Evolutionary conservation across 495 filamentous ascomycete genomes (phyloP).

Genomic region (Trichoderma parareesei): DNA sequence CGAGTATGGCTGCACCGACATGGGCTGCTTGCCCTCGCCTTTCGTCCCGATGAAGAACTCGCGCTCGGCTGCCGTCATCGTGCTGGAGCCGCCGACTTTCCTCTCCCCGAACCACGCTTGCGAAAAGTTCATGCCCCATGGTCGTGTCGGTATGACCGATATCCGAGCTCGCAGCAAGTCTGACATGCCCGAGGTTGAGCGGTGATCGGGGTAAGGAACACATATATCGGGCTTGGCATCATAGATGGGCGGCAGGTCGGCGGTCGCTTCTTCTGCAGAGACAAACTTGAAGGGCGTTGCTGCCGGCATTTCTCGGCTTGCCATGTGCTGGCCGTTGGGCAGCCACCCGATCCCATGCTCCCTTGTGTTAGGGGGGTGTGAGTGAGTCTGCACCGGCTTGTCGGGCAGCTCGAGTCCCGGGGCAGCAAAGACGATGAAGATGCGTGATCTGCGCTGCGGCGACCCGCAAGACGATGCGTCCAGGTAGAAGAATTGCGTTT

Average conservation of each 20-base stretch:
- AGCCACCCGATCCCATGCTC: constrained; percentile 44
- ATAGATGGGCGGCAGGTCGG: constrained; percentile 51
- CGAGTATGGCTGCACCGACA: constrained; percentile 13
- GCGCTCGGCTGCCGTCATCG: constrained; percentile 31
- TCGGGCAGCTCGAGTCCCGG: constrained; percentile 47
- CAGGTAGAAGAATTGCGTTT: constrained; percentile 51
- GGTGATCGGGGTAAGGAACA: constrained; percentile 57
- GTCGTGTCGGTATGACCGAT: constrained; percentile 33
- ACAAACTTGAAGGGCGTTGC: constrained; percentile 50
- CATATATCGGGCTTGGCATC: constrained; percentile 47
- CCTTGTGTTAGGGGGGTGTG: constrained; percentile 33
- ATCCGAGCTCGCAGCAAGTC: constrained; percentile 25
- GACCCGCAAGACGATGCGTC: constrained; percentile 64
- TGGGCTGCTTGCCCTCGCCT: background rate
- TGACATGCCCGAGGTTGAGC: constrained; percentile 29
- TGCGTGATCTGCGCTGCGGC: constrained; percentile 50
- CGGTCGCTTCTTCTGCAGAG: constrained; percentile 38
- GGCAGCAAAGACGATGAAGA: constrained; percentile 60
- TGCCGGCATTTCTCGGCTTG: constrained; percentile 33
- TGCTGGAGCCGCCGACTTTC: constrained; percentile 15
- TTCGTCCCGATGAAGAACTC: constrained; percentile 22
- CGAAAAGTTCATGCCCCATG: constrained; percentile 38
- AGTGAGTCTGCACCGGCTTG: constrained; percentile 52
- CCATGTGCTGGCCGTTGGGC: constrained; percentile 52
- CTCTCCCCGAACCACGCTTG: constrained; percentile 31